Percentiles rank a stretch among this genome's conserved stretches.
Evolutionary conservation across 2,329 filamentous ascomycete genomes (phyloP).

Genomic region (Bimuria novae-zelandiae): DNA sequence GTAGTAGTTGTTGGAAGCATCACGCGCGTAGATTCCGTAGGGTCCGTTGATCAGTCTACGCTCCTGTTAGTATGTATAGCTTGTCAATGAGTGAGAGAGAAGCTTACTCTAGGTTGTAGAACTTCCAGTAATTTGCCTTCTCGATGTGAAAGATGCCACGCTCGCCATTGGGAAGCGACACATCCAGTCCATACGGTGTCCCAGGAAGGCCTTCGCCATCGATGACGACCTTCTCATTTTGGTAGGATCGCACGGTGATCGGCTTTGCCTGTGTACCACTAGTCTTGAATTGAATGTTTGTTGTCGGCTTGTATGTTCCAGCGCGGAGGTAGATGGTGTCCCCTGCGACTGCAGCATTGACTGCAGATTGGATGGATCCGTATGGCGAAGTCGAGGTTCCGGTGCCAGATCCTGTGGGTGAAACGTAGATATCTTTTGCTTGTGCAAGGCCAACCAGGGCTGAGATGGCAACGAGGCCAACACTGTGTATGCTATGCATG

Average conservation of each 20-base stretch:
- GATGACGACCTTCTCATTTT: slow-evolving; percentile 51
- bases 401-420: slow-evolving; percentile 47
- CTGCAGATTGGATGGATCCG: slow-evolving; percentile 54
- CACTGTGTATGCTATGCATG: background rate
- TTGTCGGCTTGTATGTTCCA: slow-evolving; percentile 52
- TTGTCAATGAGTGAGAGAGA: too few species aligned
- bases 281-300: slow-evolving; percentile 54
- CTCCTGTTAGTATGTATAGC: too few species aligned
- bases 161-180: slow-evolving; percentile 47
- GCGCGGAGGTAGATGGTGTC: slow-evolving; percentile 53
- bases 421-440: slow-evolving; percentile 51
- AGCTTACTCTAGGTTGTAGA: slow-evolving; percentile 29
- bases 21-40: slow-evolving; percentile 45
- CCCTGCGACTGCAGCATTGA: slow-evolving; percentile 53
- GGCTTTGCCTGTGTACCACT: slow-evolving; percentile 47
- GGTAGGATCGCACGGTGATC: slow-evolving; percentile 51
- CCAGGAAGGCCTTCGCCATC: slow-evolving; percentile 50
- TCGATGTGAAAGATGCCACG: slow-evolving; percentile 56
- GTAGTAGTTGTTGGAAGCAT: slow-evolving; percentile 44
- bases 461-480: background rate
- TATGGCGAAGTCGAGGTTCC: slow-evolving; percentile 50
- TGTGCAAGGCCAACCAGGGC: background rate
- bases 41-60: slow-evolving; percentile 46
- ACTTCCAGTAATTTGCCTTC: slow-evolving; percentile 52
- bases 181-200: slow-evolving; percentile 50